These are phyloP conservation scores for Chlamydomonas schloesseri DNA, from an alignment of 139 green algal genomes.

Conservation along the genomic window DNA sequence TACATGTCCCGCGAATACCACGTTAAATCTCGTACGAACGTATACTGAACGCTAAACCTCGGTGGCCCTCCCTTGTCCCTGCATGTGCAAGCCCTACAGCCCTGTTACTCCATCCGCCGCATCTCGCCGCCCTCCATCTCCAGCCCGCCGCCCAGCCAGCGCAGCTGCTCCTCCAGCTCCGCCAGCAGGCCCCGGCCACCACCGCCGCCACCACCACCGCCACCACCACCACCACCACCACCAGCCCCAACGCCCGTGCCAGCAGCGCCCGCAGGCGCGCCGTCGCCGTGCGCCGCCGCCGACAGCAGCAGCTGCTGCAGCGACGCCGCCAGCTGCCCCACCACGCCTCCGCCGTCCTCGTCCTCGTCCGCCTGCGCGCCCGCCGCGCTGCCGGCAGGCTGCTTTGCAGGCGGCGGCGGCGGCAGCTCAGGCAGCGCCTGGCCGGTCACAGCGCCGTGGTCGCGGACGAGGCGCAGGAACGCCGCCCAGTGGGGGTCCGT, in stretches of 20 bases:
- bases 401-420: background rate
- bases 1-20: no score
- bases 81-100: no score
- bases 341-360: background rate
- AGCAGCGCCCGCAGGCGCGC: no score
- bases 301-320: conserved; percentile 29
- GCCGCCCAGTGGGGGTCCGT: conserved; percentile 41
- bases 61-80: no score
- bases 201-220: background rate
- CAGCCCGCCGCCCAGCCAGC: background rate
- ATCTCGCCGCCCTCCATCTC: conserved; percentile 35
- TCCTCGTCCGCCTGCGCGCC: conserved; percentile 9
- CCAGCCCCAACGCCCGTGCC: no score
- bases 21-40: no score
- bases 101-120: conserved; percentile 23
- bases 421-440: background rate
- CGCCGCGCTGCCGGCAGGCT: no score
- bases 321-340: background rate
- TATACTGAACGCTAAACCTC: no score
- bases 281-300: no score
- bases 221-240: no score
- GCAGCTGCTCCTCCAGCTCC: background rate
- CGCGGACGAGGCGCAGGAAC: conserved; percentile 24
- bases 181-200: background rate
- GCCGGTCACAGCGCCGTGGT: background rate